Conservation (phyloP, 1,284 basidiomycete species). For the Ceratobasidium sp. region DNA sequence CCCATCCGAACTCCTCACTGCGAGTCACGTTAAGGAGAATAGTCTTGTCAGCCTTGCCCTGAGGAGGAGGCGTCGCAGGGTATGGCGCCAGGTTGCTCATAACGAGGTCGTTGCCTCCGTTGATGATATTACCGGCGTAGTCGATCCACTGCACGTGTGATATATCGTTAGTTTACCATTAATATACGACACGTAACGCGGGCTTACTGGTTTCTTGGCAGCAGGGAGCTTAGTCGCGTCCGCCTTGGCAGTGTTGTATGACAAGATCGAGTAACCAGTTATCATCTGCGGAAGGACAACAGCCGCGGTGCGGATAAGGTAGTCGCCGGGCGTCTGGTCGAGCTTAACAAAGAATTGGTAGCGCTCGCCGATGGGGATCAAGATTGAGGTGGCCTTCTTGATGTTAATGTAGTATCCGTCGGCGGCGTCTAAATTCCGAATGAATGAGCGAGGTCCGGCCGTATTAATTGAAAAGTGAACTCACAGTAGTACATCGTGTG, state of each 20-base stretch:
- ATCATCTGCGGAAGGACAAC: slow-evolving; percentile 40
- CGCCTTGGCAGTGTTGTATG: slow-evolving; percentile 30
- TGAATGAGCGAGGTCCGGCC: neutral
- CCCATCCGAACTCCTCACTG: slow-evolving; percentile 25
- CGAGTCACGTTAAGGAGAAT: slow-evolving; percentile 23
- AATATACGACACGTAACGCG: neutral
- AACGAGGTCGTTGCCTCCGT: slow-evolving; percentile 14
- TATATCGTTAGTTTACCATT: too few species aligned
- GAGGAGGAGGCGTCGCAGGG: slow-evolving; percentile 31
- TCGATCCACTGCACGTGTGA: slow-evolving; percentile 28
- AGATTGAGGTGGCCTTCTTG: slow-evolving; percentile 24
- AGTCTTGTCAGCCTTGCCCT: slow-evolving; percentile 27
- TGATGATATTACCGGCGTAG: slow-evolving; percentile 46
- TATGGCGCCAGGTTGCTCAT: slow-evolving; percentile 28
- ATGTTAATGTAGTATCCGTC: slow-evolving; percentile 44
- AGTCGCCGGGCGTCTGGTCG: slow-evolving; percentile 43
- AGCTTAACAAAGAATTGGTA: slow-evolving; percentile 46
- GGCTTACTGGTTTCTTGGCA: slow-evolving; percentile 20
- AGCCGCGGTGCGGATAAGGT: slow-evolving; percentile 44
- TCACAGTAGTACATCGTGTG: slow-evolving; percentile 37
- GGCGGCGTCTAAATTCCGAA: slow-evolving; percentile 10
- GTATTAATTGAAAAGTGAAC: neutral
- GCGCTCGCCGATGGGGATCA: slow-evolving; percentile 44
- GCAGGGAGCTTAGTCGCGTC: slow-evolving; percentile 26
- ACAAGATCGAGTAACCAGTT: slow-evolving; percentile 42